Conservation (phyloP, 2,329 filamentous ascomycete species). For the Diplodia corticola region DNA sequence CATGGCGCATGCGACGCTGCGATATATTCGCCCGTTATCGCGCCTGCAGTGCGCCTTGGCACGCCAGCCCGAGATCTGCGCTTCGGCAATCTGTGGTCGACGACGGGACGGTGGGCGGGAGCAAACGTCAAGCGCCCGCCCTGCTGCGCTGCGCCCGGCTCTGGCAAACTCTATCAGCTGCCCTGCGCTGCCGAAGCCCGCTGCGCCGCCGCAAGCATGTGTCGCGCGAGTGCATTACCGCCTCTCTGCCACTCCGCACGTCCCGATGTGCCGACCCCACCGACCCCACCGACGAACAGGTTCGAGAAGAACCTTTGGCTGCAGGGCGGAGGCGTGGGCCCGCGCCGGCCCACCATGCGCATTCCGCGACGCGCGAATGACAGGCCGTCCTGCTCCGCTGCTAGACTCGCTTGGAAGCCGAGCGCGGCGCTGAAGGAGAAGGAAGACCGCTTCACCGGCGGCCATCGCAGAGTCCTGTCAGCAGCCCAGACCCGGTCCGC, state of each 20-base stretch:
- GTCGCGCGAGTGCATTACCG: constrained; percentile 23
- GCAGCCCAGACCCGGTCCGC: constrained; percentile 8
- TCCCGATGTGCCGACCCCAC: constrained; percentile 28
- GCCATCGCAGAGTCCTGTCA: constrained; percentile 26
- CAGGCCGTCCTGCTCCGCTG: constrained; percentile 27
- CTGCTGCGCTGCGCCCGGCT: no score
- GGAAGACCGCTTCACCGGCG: constrained; percentile 13
- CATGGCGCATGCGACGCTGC: constrained; percentile 11
- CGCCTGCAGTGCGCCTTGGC: constrained; percentile 8
- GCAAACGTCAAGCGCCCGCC: neutral
- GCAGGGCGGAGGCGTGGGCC: constrained; percentile 29
- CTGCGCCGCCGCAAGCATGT: constrained; percentile 14
- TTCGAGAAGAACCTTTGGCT: constrained; percentile 30
- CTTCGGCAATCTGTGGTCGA: constrained; percentile 14
- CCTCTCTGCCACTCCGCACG: constrained; percentile 27
- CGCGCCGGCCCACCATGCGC: constrained; percentile 28
- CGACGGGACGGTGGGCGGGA: neutral
- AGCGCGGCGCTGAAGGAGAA: constrained; percentile 22
- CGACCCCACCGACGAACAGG: constrained; percentile 24
- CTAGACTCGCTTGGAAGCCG: constrained; percentile 27
- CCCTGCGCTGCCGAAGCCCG: neutral
- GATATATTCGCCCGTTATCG: constrained; percentile 1
- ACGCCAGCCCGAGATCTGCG: constrained; percentile 5
- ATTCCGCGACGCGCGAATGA: constrained; percentile 32
- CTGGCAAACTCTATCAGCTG: no score